Percentiles rank a stretch among this genome's conserved stretches.
phyloP scores from a whole-genome alignment of 2,329 filamentous ascomycete genomes.

The Magnaporthiopsis rhizophila region DNA sequence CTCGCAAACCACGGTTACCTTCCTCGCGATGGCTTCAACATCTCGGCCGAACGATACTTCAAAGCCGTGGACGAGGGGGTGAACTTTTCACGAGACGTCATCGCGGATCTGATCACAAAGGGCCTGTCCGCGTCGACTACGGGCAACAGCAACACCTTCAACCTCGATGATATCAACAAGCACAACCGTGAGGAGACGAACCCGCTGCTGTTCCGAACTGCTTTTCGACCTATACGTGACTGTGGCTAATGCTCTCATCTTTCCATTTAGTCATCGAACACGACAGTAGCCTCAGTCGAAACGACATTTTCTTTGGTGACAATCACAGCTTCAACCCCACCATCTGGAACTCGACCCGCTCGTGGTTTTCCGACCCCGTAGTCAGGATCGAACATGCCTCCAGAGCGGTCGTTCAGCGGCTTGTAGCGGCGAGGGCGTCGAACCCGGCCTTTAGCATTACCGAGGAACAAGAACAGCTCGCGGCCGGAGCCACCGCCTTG shows the following conservation, averaged over 20 bases:
- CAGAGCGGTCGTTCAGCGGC: neutral
- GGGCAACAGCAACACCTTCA: conserved; percentile 30
- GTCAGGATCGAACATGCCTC: neutral
- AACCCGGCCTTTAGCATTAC: neutral
- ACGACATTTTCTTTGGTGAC: conserved; percentile 4
- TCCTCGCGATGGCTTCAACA: conserved; percentile 34
- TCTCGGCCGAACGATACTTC: conserved; percentile 29
- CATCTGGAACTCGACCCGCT: neutral
- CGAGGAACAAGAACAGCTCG: neutral
- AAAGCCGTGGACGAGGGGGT: conserved; percentile 30
- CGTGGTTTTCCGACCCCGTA: neutral
- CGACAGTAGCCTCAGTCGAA: conserved; percentile 4
- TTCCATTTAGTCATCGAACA: neutral
- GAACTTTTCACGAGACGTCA: conserved; percentile 33
- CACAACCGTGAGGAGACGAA: neutral
- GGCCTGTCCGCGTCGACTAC: conserved; percentile 32
- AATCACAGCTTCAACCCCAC: conserved; percentile 2
- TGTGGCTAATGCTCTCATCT: no score
- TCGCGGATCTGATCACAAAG: conserved; percentile 31
- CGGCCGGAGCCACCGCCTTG: neutral
- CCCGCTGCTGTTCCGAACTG: no score
- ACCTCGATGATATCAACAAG: conserved; percentile 5
- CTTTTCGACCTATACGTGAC: no score
- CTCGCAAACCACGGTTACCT: conserved; percentile 43
- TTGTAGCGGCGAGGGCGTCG: neutral